phyloP scores from a whole-genome alignment of 2,329 filamentous ascomycete genomes.

The Beauveria australis region DNA sequence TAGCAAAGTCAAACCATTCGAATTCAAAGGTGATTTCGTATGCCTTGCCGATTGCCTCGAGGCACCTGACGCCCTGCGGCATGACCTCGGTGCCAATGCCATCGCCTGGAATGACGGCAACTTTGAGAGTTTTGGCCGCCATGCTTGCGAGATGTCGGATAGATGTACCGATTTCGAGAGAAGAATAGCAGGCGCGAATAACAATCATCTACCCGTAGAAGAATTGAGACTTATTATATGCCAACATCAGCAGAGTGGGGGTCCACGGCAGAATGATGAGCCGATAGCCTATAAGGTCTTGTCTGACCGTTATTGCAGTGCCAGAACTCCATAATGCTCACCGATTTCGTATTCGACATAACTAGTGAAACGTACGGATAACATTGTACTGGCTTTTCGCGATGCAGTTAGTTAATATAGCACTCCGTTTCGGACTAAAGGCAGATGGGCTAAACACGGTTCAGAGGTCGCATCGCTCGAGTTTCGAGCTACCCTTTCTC shows the following conservation, averaged over 20 bases:
- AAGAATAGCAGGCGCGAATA: not conserved
- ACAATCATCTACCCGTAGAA: too few relatives aligned
- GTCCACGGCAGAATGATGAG: not conserved
- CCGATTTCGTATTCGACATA: too few relatives aligned
- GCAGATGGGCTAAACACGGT: too few relatives aligned
- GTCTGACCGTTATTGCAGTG: too few relatives aligned
- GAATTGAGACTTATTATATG: not conserved
- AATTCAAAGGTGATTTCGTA: conserved; percentile 49
- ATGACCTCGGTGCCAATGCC: conserved; percentile 64
- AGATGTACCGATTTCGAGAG: not conserved
- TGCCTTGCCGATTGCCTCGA: conserved; percentile 41
- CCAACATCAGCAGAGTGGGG: not conserved
- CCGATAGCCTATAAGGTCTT: conserved; percentile 35
- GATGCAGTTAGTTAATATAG: not conserved
- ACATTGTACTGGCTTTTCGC: not conserved
- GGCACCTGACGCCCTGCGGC: conserved; percentile 51
- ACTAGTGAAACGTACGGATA: not conserved
- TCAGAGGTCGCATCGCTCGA: too few relatives aligned
- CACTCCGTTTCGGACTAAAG: too few relatives aligned
- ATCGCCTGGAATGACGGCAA: conserved; percentile 61
- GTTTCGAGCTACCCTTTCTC: not conserved
- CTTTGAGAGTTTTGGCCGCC: conserved; percentile 25
- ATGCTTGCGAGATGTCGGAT: conserved; percentile 24
- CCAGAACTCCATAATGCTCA: not conserved
- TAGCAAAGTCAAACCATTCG: conserved; percentile 57